Base-by-base conservation (phyloP, 2,329 filamentous ascomycete species). In the Apiospora marii region DNA sequence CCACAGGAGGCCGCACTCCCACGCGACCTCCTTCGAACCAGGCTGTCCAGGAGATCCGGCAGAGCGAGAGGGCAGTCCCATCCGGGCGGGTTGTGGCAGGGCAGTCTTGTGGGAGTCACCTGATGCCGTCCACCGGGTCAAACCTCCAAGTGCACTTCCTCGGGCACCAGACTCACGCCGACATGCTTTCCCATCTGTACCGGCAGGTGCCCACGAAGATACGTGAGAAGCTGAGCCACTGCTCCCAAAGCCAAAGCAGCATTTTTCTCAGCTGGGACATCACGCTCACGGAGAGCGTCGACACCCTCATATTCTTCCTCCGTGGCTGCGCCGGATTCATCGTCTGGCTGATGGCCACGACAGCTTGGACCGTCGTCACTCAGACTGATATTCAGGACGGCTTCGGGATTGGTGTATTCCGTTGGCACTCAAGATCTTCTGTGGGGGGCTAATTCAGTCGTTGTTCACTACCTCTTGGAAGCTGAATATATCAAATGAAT, bases 221-320 rank as follows among this genome's bases (percentile, higher is more conserved):
- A 6, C 74, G 74, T 4, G 72, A 71, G 3, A 77, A 76, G 67
- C 72, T 80, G 7, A 70, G 74, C 41, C 74, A 78, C 6, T 78
- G 77, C 53, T 74, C 74, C 3, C 46, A 71, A 3, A 75, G 27
- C 27, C 27, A 30, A 30, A 75, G 5, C 27, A 76, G 78, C 3
- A 77, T 72, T 14, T 78, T 76, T 0, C 69, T 76, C 6, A 78
- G 78, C 12, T 80, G 78, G 79, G 79, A 77, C 8, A 64, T 80
- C 16, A 73, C 80, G 14, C 76, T 79, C 22, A 75, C 76, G 0
- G 78, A 80, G 70, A 78, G 77, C 1, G 67, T 78, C 14, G 71
- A 80, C 72, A 73, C 72, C 34, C 76, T 75, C 37, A n/a, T 67
- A 0, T 70, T 78, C n/a, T 78, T 79, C 24, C 34, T 76, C 7